Conservation (phyloP, 164 flowering plant species). For the Vitis labrusca region DNA sequence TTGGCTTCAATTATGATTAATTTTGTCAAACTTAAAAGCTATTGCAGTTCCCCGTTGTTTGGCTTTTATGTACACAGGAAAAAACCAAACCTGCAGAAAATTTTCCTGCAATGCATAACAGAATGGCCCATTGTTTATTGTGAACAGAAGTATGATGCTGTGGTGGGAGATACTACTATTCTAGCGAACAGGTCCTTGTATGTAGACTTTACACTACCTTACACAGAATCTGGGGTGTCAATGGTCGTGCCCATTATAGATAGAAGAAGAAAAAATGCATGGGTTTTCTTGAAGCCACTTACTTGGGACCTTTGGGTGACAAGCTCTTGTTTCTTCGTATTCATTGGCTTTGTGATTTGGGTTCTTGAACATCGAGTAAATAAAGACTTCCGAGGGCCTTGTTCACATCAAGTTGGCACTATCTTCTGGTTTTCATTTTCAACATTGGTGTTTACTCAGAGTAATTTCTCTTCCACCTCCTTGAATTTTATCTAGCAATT, state of each 20-base stretch:
- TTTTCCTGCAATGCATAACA: neutral
- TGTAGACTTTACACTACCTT: conserved; percentile 30
- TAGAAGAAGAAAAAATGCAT: neutral
- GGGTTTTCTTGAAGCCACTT: conserved; percentile 31
- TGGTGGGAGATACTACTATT: conserved; percentile 29
- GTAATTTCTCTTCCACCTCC: conserved; percentile 12
- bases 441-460: conserved; percentile 29
- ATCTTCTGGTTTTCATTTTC: conserved; percentile 29
- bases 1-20: too few relatives aligned
- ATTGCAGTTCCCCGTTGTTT: too few relatives aligned
- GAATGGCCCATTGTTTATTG: neutral
- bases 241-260: conserved; percentile 17
- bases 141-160: conserved; percentile 23
- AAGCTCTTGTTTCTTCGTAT: neutral
- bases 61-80: too few relatives aligned
- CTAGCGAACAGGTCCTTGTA: conserved; percentile 18
- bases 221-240: conserved; percentile 24
- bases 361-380: conserved; percentile 28
- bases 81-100: too few relatives aligned
- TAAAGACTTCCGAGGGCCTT: conserved; percentile 18
- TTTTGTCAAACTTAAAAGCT: too few relatives aligned
- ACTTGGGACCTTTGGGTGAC: conserved; percentile 26
- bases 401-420: conserved; percentile 14
- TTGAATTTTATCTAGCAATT: too few relatives aligned
- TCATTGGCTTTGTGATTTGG: conserved; percentile 23